Base-by-base conservation (phyloP, 495 filamentous ascomycete species). In the Penicillium salamii region DNA sequence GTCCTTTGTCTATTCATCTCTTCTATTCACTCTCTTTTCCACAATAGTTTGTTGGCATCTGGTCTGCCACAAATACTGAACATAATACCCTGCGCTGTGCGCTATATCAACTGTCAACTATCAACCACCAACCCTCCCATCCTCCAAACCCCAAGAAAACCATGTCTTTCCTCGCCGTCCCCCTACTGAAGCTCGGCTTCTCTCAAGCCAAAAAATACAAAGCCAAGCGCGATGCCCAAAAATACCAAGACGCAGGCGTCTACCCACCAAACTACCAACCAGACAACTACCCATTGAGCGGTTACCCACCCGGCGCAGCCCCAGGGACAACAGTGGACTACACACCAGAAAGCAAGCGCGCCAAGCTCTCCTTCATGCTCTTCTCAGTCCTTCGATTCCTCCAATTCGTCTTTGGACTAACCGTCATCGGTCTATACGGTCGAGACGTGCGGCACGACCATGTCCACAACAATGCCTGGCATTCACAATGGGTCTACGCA, bases 401-500 rank as follows among this genome's bases (percentile, higher is more conserved):
- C 37, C 86, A 91, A 47, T 83, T 95, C 61, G 72, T 85, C 54
- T 74, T 95, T 52, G 88, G 83, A 15, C 58, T 95, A 39, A 76
- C 84, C 0, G 87, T 93, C 48, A 79, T 83, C 51, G 90, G 84
- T 4, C 82, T 96, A 28, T 96, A 96, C 63, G 87, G 84, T 46
- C 61, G 72, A 28, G 86, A 93, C 58, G 70, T 95, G 8, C 67
- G 80, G 47, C 63, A 77, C 38, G 82, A 86, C 7, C 66, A 68
- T n/a, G 64, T 81, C 29, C 62, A 72, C 7, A 57, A 72, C 48
- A 57, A 71, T 21, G 69, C 78, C 47, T 62, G 69, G 3, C 77
- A 89, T 60, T 67, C 78, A 3, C 85, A 84, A 77, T 95, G 89
- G 88, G 74, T 87, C 21, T 96, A 84, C 63, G 91, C 89, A 0